Base-by-base conservation (phyloP, 129 eudicot genomes). In the Pseudognaphalium luteoalbum region DNA sequence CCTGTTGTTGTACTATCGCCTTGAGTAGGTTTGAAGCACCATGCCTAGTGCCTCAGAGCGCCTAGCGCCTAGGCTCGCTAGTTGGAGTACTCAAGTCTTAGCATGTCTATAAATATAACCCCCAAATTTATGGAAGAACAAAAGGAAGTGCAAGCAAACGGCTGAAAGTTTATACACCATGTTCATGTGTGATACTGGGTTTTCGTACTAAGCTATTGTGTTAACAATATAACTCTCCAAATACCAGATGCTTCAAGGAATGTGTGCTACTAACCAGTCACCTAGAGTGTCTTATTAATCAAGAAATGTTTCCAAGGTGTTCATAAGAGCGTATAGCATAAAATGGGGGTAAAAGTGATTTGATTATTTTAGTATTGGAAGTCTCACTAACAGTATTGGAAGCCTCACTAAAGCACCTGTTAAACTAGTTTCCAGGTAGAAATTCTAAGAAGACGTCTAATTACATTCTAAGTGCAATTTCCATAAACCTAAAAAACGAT, bases 271-370 rank as follows among this genome's bases (percentile, higher is more conserved):
- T 74, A 54, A 62, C 29, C 28, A 61, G 25, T 25, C 29, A 39
- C 69, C 58, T 39, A 73, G 15, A n/a, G 54, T 12, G 57, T 32
- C 76, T 72, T 3, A 22, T 59, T 37, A 20, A 58, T 58, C 69
- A 58, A 59, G 8, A 58, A 34, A 37, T 34, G 77, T 5, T 73
- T 47, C 35, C 60, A 41, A 28, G 47, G 28, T 17, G 19, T 20
- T 56, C 15, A 33, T 35, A 57, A 72, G 56, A 44, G 52, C 12
- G 52, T 44, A 11, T 44, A 44, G 17, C 17, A 44, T 44, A 10
- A 4, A 44, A 44, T 44, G 52, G 16, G 52, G 9, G 34, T 25
- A 30, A 14, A 63, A 63, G 21, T 25, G 11, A 56, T 35, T 34
- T 64, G 37, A 30, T 14, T 30, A 9, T 47, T 14, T 19, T 29